phyloP scores from a whole-genome alignment of 1,284 basidiomycete genomes.

The Cystobasidium pallidum region DNA sequence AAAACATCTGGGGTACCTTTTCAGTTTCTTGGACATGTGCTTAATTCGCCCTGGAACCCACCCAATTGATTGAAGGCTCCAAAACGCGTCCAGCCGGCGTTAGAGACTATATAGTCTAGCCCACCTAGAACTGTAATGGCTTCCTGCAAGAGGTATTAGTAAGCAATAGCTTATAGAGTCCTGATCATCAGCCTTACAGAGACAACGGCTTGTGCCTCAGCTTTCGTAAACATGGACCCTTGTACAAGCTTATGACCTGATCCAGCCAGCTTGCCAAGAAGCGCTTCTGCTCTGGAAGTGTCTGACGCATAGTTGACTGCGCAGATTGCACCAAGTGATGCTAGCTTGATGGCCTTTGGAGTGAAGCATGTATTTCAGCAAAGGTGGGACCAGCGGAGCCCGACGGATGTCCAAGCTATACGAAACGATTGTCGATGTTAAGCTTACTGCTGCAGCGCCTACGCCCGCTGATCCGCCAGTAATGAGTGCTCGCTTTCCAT shows the following conservation, averaged over 20 bases:
- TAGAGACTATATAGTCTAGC: slow-evolving; percentile 49
- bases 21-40: not conserved
- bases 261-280: slow-evolving; percentile 44
- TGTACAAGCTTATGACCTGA: slow-evolving; percentile 47
- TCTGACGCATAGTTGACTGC: slow-evolving; percentile 50
- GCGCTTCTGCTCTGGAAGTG: slow-evolving; percentile 48
- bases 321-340: slow-evolving; percentile 45
- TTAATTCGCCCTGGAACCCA: slow-evolving; percentile 35
- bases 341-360: slow-evolving; percentile 41
- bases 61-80: slow-evolving; percentile 48
- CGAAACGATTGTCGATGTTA: not conserved
- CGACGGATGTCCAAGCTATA: not conserved
- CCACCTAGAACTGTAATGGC: slow-evolving; percentile 47
- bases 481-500: slow-evolving; percentile 49
- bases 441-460: slow-evolving; percentile 41
- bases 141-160: not conserved
- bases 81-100: slow-evolving; percentile 50
- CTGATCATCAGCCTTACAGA: slow-evolving; percentile 1
- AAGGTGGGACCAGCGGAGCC: not conserved
- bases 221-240: slow-evolving; percentile 47
- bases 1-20: slow-evolving; percentile 39
- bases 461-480: slow-evolving; percentile 50
- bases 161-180: not conserved
- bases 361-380: not conserved
- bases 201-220: slow-evolving; percentile 44